Evolutionary conservation across 1,284 basidiomycete species (phyloP), one percentile per base, ranked within the genome.

Genomic region (Melampsora larici-populina): DNA sequence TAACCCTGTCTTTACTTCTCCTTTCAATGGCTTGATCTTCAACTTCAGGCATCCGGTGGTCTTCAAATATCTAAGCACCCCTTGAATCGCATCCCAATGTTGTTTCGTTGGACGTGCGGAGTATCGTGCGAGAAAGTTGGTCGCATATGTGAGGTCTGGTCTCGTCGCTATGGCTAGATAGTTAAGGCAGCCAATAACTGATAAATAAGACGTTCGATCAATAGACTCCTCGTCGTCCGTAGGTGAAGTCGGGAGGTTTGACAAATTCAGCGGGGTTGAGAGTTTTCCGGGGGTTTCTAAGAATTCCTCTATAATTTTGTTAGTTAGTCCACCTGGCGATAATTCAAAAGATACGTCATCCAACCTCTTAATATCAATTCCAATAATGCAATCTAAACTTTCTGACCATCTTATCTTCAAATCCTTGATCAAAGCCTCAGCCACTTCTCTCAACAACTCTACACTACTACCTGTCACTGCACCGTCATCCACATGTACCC

Each of bases 51-150:
- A 18, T n/a, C 24, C 31, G 17, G 33, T 60, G 8, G 21, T 31
- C 6, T 48, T 36, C n/a, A n/a, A n/a, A n/a, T n/a, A n/a, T n/a
- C n/a, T n/a, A n/a, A n/a, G n/a, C n/a, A n/a, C n/a, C n/a, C 24
- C n/a, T 13, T 18, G 9, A 3, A 60, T 15, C 0, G 24, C 69
- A 6, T 70, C 60, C 70, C 70, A 73, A 24, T 73, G 70, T 2
- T 17, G n/a, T n/a, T 11, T n/a, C 3, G n/a, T 36, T 18, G 69
- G 69, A 3, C 13, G 6, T 5, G 64, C 49, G 0, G 72, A 67
- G 29, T 58, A 75, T 0, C 72, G 48, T 2, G 72, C 72, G 0
- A 75, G 15, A 18, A 75, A 66, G n/a, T 67, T 67, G 8, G 58
- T 64, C 11, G 71, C 40, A 40, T 65, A 74, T 18, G n/a, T 26